These are phyloP conservation scores for Onygenales sp. DNA, from an alignment of 2,329 filamentous ascomycete genomes.

Conservation along the genomic window DNA sequence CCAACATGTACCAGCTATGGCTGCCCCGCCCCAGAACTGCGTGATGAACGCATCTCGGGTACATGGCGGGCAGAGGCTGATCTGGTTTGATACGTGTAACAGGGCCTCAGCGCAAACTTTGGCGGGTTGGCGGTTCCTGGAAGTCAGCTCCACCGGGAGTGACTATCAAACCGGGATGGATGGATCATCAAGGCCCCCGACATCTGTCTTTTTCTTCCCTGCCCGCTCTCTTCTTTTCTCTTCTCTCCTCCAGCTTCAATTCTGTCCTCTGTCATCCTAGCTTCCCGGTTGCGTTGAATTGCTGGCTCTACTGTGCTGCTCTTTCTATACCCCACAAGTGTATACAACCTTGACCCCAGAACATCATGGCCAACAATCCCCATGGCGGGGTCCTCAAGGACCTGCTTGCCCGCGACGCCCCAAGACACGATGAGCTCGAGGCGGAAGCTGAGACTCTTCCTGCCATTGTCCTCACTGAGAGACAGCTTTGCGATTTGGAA, in stretches of 20 bases:
- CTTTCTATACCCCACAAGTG: not conserved
- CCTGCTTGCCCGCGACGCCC: conserved; percentile 84
- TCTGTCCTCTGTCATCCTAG: not conserved
- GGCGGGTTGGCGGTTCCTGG: not conserved
- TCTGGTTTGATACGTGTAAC: not conserved
- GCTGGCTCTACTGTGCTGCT: not conserved
- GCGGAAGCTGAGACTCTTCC: conserved; percentile 80
- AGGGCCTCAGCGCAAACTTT: not conserved
- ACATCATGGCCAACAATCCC: conserved; percentile 46
- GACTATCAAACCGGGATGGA: not conserved
- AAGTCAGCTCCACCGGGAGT: not conserved
- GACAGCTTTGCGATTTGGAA: conserved; percentile 96
- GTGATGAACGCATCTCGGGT: not conserved
- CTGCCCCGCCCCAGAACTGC: not conserved
- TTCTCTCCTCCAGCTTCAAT: not conserved
- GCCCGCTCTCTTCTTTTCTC: not conserved
- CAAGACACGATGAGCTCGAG: conserved; percentile 67
- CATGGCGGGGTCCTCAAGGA: conserved; percentile 97
- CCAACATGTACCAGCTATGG: not conserved
- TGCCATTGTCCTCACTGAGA: conserved; percentile 75
- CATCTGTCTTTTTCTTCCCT: not conserved
- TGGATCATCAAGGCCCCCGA: not conserved
- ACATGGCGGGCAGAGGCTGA: not conserved
- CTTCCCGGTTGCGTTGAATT: not conserved
- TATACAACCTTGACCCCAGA: not conserved